Evolutionary conservation across 2,329 filamentous ascomycete genomes (phyloP).

Genomic region (Aspergillus sp.): DNA sequence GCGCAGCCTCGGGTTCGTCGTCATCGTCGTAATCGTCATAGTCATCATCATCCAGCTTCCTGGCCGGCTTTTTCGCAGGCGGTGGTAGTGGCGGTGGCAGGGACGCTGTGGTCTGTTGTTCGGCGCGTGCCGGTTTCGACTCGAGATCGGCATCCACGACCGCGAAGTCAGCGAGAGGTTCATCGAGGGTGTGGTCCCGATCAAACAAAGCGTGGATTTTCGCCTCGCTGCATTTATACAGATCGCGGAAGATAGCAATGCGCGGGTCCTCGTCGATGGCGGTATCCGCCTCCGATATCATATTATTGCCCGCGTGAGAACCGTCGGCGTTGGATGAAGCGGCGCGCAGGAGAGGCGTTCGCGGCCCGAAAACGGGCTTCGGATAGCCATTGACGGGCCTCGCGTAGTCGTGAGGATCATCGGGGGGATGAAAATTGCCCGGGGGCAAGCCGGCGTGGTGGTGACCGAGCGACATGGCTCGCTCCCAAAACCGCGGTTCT

Average conservation of each 20-base stretch:
- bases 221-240: slow-evolving; percentile 69
- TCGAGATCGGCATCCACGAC: slow-evolving; percentile 40
- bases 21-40: slow-evolving; percentile 61
- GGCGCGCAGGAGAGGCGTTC: slow-evolving; percentile 38
- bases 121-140: slow-evolving; percentile 36
- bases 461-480: slow-evolving; percentile 58
- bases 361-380: slow-evolving; percentile 35
- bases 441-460: slow-evolving; percentile 61
- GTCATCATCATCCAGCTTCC: slow-evolving; percentile 72
- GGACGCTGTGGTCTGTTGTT: slow-evolving; percentile 35
- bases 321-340: slow-evolving; percentile 37
- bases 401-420: slow-evolving; percentile 45
- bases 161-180: slow-evolving; percentile 17
- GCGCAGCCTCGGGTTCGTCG: slow-evolving; percentile 50
- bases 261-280: slow-evolving; percentile 61
- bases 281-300: slow-evolving; percentile 46
- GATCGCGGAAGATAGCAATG: slow-evolving; percentile 63
- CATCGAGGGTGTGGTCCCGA: slow-evolving; percentile 26
- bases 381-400: slow-evolving; percentile 35
- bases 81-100: slow-evolving; percentile 40
- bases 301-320: slow-evolving; percentile 36
- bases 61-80: slow-evolving; percentile 49
- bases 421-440: slow-evolving; percentile 50
- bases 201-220: slow-evolving; percentile 70
- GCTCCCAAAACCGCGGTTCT: slow-evolving; percentile 39